Evolutionary conservation across 2,329 filamentous ascomycete species (phyloP).

Genomic region (Pestalotiopsis sp.): DNA sequence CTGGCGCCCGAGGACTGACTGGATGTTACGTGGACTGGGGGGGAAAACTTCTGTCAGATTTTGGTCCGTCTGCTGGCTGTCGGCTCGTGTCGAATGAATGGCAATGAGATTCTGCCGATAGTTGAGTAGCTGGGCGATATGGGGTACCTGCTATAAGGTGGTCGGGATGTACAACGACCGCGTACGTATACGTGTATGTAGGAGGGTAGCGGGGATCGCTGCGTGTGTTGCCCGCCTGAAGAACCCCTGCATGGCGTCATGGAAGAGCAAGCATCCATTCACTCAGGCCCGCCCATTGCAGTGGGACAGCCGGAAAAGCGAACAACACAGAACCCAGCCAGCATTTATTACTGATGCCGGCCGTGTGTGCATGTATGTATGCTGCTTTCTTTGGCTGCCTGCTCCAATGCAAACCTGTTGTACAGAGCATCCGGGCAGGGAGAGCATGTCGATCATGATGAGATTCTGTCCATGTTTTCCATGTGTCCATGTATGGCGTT

Average conservation of each 20-base stretch:
- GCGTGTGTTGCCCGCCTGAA: neutral
- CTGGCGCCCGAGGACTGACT: neutral
- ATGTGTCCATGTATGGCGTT: neutral
- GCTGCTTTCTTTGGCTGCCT: too few relatives aligned
- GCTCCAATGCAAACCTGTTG: neutral
- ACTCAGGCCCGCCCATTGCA: neutral
- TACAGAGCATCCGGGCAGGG: neutral
- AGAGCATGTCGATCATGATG: neutral
- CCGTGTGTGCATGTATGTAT: too few relatives aligned
- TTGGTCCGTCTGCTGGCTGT: neutral
- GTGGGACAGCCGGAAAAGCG: neutral
- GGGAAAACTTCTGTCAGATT: neutral
- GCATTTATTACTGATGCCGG: too few relatives aligned
- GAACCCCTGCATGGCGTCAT: neutral
- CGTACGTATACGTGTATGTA: neutral
- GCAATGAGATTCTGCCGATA: neutral
- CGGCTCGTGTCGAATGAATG: neutral
- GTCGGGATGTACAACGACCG: neutral
- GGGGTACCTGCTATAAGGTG: neutral
- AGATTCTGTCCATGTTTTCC: neutral
- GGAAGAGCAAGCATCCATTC: neutral
- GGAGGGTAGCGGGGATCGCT: neutral
- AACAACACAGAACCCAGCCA: neutral
- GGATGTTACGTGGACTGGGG: neutral
- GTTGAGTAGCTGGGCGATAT: neutral